phyloP scores from a whole-genome alignment of 179 eudicot genomes.

The Vitellaria paradoxa region DNA sequence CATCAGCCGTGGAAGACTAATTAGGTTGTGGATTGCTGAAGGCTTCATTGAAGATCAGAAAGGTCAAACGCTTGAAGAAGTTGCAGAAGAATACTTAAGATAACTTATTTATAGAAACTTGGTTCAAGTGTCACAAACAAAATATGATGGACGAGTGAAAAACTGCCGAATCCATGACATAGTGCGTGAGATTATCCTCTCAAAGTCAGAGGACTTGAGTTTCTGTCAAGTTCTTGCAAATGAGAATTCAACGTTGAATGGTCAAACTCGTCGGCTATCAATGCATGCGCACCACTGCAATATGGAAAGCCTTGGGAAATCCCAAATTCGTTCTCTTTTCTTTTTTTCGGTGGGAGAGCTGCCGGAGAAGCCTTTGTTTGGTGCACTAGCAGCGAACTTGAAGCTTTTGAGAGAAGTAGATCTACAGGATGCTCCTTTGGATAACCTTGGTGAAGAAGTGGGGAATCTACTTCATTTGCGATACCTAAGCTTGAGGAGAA shows the following conservation, averaged over 20 bases:
- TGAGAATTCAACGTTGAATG: no score
- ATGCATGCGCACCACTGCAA: no score
- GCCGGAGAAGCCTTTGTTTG: no score
- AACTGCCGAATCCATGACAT: constrained; percentile 22
- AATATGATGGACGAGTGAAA: constrained; percentile 12
- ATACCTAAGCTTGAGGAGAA: not conserved
- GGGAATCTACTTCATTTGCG: not conserved
- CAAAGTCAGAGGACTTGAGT: no score
- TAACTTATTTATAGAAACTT: constrained; percentile 27
- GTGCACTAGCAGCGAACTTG: no score
- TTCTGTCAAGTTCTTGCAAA: constrained; percentile 17
- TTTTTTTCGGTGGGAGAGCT: no score
- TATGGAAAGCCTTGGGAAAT: no score
- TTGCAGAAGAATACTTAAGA: constrained; percentile 27
- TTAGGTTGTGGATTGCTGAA: constrained; percentile 37
- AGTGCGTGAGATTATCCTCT: no score
- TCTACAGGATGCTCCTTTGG: no score
- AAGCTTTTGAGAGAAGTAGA: no score
- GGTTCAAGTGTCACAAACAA: constrained; percentile 17
- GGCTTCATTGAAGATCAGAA: constrained; percentile 16
- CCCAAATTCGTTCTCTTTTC: no score
- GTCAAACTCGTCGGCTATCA: no score
- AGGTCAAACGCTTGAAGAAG: constrained; percentile 21
- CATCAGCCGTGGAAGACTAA: constrained; percentile 18
- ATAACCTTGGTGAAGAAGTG: not conserved